phyloP scores from a whole-genome alignment of 805 yeast genomes.

The Cyberlindnera americana region DNA sequence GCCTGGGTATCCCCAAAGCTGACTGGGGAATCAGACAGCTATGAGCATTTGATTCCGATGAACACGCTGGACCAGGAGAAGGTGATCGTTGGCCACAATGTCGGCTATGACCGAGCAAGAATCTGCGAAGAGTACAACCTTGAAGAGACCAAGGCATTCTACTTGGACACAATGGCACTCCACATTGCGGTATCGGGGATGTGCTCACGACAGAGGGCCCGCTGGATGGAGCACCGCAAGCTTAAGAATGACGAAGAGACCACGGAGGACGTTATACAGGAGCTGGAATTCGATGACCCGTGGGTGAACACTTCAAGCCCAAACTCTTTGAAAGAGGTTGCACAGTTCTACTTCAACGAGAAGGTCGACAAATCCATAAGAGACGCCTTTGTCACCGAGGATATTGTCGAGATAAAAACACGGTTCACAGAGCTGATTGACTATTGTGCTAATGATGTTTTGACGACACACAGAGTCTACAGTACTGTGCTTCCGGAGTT shows the following conservation, averaged over 20 bases:
- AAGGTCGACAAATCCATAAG: constrained; percentile 64
- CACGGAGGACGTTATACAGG: constrained; percentile 19
- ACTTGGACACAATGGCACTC: constrained; percentile 85
- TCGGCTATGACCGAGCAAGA: constrained; percentile 87
- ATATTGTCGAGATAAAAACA: constrained; percentile 49
- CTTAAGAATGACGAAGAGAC: constrained; percentile 23
- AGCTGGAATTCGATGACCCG: constrained; percentile 57
- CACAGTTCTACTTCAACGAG: constrained; percentile 70
- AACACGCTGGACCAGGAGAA: constrained; percentile 45
- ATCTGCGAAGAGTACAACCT: constrained; percentile 79
- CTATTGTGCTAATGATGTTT: constrained; percentile 87
- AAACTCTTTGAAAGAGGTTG: constrained; percentile 78
- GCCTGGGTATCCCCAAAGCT: constrained; percentile 91
- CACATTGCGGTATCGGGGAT: constrained; percentile 90
- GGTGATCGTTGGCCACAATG: constrained; percentile 84
- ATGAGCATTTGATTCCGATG: constrained; percentile 74
- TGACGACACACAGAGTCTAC: constrained; percentile 68
- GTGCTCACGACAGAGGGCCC: constrained; percentile 85
- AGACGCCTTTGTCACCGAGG: constrained; percentile 55
- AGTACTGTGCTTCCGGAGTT: constrained; percentile 68
- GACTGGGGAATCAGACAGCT: constrained; percentile 42
- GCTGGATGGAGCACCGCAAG: constrained; percentile 61
- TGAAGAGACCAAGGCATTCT: constrained; percentile 66
- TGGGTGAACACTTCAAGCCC: constrained; percentile 79
- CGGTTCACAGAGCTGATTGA: constrained; percentile 59